phyloP scores from a whole-genome alignment of 345 rosid species.

The Salix udensis region DNA sequence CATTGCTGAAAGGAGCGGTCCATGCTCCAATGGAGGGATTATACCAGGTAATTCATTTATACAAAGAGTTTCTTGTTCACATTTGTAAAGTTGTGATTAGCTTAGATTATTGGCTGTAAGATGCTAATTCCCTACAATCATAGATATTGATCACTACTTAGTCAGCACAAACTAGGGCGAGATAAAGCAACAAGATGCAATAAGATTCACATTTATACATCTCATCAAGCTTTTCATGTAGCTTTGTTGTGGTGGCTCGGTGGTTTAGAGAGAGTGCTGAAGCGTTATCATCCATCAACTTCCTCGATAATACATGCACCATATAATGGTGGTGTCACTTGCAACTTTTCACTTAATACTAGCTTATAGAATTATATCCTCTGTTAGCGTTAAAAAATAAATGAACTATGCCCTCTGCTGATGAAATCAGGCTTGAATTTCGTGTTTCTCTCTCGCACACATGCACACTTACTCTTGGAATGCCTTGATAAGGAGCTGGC shows the following conservation, averaged over 20 bases:
- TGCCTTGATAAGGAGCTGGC: not conserved
- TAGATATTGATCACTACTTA: not conserved
- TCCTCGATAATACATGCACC: not conserved
- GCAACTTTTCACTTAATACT: not conserved
- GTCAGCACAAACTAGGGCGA: not conserved
- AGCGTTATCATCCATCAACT: not conserved
- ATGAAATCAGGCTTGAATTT: not conserved
- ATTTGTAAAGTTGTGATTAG: not conserved
- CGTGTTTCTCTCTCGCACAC: not conserved
- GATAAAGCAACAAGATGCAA: not conserved
- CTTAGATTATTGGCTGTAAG: not conserved
- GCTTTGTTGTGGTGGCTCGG: not conserved
- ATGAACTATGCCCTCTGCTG: not conserved
- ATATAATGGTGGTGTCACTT: not conserved
- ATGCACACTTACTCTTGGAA: not conserved
- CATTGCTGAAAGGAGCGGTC: slow-evolving; percentile 91
- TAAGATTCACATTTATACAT: not conserved
- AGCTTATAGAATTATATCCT: not conserved
- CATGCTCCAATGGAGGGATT: slow-evolving; percentile 98
- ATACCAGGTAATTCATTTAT: slow-evolving; percentile 57
- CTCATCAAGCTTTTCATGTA: not conserved
- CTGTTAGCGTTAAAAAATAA: not conserved
- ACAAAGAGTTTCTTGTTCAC: slow-evolving; percentile 1
- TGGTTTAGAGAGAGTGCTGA: not conserved
- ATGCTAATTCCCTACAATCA: not conserved